A percentile compares a stretch with the other conserved stretches of the same genome.
These are phyloP conservation scores for Ophiognomonia clavigignenti-juglandacearum DNA, from an alignment of 2,329 filamentous ascomycete species.

Conservation along the genomic window DNA sequence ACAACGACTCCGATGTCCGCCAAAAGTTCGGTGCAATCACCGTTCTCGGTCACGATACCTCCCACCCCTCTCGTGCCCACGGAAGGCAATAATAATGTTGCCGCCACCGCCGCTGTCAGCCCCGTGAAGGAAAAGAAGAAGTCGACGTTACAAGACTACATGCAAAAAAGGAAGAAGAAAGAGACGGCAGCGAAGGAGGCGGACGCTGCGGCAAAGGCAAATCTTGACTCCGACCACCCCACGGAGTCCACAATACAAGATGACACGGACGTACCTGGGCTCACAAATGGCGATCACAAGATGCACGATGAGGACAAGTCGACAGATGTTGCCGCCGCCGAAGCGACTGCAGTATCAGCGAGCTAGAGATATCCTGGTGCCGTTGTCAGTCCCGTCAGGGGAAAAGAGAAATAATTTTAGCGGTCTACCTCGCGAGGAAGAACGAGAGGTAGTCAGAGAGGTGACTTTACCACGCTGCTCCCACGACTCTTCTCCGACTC, in stretches of 20 bases:
- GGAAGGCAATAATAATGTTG: conserved; percentile 38
- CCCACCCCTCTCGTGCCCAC: conserved; percentile 39
- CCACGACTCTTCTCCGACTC: too few relatives aligned
- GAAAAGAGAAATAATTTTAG: too few relatives aligned
- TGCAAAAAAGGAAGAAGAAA: conserved; percentile 46
- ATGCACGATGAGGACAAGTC: neutral
- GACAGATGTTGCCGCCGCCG: neutral
- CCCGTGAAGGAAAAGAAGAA: conserved; percentile 63
- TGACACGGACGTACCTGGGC: conserved; percentile 25
- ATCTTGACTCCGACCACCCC: conserved; percentile 28
- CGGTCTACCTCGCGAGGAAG: too few relatives aligned
- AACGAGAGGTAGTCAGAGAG: too few relatives aligned
- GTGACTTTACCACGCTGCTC: too few relatives aligned
- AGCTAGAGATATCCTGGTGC: too few relatives aligned
- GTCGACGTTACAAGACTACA: conserved; percentile 53
- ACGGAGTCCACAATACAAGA: conserved; percentile 30
- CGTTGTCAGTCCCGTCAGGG: too few relatives aligned
- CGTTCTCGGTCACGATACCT: conserved; percentile 37
- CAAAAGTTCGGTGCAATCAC: conserved; percentile 42
- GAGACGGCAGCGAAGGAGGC: conserved; percentile 49
- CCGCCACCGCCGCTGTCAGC: conserved; percentile 42
- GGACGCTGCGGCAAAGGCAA: conserved; percentile 25
- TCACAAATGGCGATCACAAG: conserved; percentile 19
- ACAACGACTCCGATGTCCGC: conserved; percentile 44
- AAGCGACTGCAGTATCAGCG: neutral